phyloP scores from a whole-genome alignment of 306 rosid species.

The Gastrolobium villosum region DNA sequence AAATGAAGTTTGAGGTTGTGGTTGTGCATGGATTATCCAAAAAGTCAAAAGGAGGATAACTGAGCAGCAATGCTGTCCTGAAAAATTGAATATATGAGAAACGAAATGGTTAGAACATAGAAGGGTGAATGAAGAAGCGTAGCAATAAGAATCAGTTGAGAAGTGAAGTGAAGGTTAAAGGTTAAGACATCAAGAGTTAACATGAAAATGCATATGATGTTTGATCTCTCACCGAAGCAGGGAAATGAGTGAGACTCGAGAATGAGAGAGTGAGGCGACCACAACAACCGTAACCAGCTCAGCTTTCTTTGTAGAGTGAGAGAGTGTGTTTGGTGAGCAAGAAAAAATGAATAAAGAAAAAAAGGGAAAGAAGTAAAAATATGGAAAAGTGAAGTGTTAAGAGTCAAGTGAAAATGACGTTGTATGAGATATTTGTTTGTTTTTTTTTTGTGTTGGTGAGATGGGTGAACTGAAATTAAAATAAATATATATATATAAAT shows the following conservation, averaged over 20 bases:
- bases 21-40: slow-evolving; percentile 41
- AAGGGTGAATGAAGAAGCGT: background rate
- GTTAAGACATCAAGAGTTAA: background rate
- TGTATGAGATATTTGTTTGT: background rate
- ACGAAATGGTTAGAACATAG: background rate
- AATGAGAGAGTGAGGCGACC: slow-evolving; percentile 31
- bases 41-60: background rate
- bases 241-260: background rate
- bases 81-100: background rate
- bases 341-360: slow-evolving; percentile 35
- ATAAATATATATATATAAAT: background rate
- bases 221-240: slow-evolving; percentile 48
- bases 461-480: background rate
- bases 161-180: slow-evolving; percentile 22
- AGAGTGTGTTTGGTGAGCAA: slow-evolving; percentile 56
- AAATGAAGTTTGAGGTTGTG: slow-evolving; percentile 20
- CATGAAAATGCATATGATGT: slow-evolving; percentile 26
- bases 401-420: slow-evolving; percentile 50
- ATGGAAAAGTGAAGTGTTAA: slow-evolving; percentile 52
- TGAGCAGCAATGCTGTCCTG: background rate
- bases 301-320: slow-evolving; percentile 43
- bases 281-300: slow-evolving; percentile 29
- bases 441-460: background rate
- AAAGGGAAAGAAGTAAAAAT: slow-evolving; percentile 47
- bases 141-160: background rate